Evolutionary conservation across 805 yeast species (phyloP), one percentile per base, ranked within the genome.

Genomic region (Candida vartiovaarae): DNA sequence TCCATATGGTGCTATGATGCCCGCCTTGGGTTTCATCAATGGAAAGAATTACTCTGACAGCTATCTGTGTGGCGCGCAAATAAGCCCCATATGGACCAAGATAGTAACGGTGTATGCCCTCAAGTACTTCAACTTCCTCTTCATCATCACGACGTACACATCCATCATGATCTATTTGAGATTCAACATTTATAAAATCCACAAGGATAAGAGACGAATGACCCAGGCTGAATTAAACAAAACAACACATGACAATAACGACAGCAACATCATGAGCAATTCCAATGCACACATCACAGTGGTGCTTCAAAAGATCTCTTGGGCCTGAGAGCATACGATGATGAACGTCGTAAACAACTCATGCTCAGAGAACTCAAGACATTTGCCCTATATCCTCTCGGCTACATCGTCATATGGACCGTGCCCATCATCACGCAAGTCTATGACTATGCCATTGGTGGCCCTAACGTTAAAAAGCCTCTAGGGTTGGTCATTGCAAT

Each of bases 401-500:
- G 55, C 3, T 56, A 56, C 32, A 24, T 54, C 4, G 8, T 50
- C 7, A 46, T 52, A 0, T 56, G 60, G 60, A 44, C 39, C 1
- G 33, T 52, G 1, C 49, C 59, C 2, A 26, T 44, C 2, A 38
- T 50, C n/a, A 34, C 50, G 3, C 55, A 56, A 34, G 34, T 50
- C 0, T 42, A 45, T 43, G 38, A 36, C 40, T 50, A 46, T 40
- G 29, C 32, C 8, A 11, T n/a, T 15, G 31, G 24, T 2, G 30
- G 15, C 4, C n/a, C 24, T 8, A 9, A 6, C 9, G 43, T 40
- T 11, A 9, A 10, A 6, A 29, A 39, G 7, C 51, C 57, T 0
- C 50, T 39, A 31, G 46, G 28, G 0, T 36, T 55, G 2, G 20
- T 38, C 1, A 5, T 52, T 7, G 35, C 47, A 9, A 77, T 84